These are phyloP conservation scores for Hirsutella minnesotensis DNA, from an alignment of 2,329 filamentous ascomycete species.

Conservation along the genomic window DNA sequence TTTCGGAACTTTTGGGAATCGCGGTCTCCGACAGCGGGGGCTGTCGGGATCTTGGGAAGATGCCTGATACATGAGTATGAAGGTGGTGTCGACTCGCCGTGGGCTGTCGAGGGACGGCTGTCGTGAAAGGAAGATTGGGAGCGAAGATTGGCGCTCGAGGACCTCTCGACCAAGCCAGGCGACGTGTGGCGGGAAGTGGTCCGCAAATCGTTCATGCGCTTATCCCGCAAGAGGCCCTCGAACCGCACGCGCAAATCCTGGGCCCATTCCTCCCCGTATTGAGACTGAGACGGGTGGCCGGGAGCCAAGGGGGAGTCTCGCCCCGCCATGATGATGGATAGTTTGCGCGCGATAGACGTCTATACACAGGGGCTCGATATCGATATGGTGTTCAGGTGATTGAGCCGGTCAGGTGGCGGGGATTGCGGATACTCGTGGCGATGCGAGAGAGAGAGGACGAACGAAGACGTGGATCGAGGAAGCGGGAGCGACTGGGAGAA, in stretches of 20 bases:
- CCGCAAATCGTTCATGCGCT: conserved; percentile 70
- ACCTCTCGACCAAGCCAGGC: conserved; percentile 37
- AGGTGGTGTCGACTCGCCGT: conserved; percentile 29
- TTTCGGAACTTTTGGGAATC: conserved; percentile 67
- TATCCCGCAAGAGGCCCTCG: conserved; percentile 74
- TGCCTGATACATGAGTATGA: conserved; percentile 38
- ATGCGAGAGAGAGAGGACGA: neutral
- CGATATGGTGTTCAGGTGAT: neutral
- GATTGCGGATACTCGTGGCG: neutral
- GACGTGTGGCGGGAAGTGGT: conserved; percentile 43
- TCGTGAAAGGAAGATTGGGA: conserved; percentile 24
- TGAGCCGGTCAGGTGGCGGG: neutral
- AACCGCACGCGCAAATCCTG: conserved; percentile 72
- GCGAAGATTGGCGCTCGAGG: conserved; percentile 37
- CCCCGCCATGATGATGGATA: conserved; percentile 22
- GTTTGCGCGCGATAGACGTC: neutral
- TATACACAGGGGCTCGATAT: neutral
- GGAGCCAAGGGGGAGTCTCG: conserved; percentile 21
- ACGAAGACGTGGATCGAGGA: neutral
- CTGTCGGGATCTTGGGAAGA: conserved; percentile 51
- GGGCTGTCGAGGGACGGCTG: conserved; percentile 35
- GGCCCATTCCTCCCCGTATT: conserved; percentile 63
- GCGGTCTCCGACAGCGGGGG: conserved; percentile 54
- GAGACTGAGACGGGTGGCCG: conserved; percentile 16
- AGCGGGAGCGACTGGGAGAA: neutral